Base-by-base conservation (phyloP, 495 filamentous ascomycete species). In the Entonaema liquescens region DNA sequence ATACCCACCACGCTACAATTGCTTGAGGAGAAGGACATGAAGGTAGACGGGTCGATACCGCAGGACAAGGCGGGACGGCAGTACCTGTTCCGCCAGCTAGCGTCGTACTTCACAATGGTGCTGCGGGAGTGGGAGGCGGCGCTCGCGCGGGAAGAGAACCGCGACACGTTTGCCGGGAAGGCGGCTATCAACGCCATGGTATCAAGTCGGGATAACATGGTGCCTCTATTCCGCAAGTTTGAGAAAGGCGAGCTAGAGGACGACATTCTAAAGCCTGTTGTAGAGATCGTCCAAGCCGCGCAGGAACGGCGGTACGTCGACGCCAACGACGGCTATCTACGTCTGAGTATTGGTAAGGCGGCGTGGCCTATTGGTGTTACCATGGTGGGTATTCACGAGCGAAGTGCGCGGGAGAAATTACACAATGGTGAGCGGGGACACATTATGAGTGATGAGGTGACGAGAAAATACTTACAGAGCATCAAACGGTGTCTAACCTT, bases 351-450 rank as follows among this genome's bases (percentile, higher is more conserved):
- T 78, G 95, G 95, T 59, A 99, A 99, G 85, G 96, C 95, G 79
- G 95, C 95, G 23, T 99, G 95, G 95, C 95, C 95, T 28, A 99
- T 99, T 77, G 95, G 95, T 81, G 95, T 99, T 29, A 99, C 95
- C 73, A 98, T 98, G 95, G 95, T 99, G 69, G 95, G 95, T 84
- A 99, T 99, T 75, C 95, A 99, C 87, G 95, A 98, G 82, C 89
- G 95, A 67, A 93, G 89, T 50, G 95, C 95, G 5, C 87, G 95
- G 38, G 95, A 99, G 81, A 98, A 98, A 81, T 83, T 99, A 52
- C 94, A 98, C 76, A 88, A 94, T 78, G 94, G 92, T 70, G 90
- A 94, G 76, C 87, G 93, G 67, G 95, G 94, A 5, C 96, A 99
- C 79, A 97, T 99, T 75, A 93, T 99, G 88, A 94, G 93, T 66